Evolutionary conservation across 345 rosid genomes (phyloP).

Genomic region (Gossypium herbaceum): DNA sequence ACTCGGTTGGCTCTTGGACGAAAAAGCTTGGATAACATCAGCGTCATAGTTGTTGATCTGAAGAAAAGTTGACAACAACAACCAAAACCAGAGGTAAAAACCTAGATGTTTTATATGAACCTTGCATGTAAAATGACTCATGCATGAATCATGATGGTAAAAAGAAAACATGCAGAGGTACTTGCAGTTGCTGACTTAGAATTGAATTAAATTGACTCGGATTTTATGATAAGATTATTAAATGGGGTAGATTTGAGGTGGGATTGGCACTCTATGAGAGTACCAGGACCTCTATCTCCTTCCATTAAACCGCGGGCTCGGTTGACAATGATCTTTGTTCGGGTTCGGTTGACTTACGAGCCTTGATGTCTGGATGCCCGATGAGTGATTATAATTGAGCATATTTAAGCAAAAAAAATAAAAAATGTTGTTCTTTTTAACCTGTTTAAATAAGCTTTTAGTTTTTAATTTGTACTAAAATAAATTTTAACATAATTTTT

Average conservation of each 20-base stretch:
- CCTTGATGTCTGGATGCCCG: too few relatives aligned
- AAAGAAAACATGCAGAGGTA: background rate
- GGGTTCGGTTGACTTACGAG: too few relatives aligned
- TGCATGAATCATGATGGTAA: background rate
- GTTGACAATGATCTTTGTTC: too few relatives aligned
- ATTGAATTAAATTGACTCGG: background rate
- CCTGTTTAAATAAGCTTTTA: too few relatives aligned
- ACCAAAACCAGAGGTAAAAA: background rate
- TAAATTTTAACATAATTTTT: too few relatives aligned
- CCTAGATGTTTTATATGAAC: slow-evolving; percentile 8
- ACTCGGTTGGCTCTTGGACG: slow-evolving; percentile 74
- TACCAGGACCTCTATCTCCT: background rate
- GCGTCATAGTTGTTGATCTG: slow-evolving; percentile 70
- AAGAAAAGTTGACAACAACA: slow-evolving; percentile 25
- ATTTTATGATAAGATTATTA: background rate
- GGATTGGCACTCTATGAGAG: background rate
- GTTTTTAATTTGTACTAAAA: too few relatives aligned
- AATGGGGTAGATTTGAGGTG: background rate
- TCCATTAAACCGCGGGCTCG: too few relatives aligned
- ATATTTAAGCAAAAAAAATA: too few relatives aligned
- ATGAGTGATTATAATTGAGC: too few relatives aligned
- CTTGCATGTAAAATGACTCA: slow-evolving; percentile 14
- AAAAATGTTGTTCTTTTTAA: too few relatives aligned
- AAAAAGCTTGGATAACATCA: slow-evolving; percentile 66
- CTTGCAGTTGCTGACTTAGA: background rate